phyloP scores from a whole-genome alignment of 352 stramenopile species.

The Hyaloperonospora arabidopsidis region DNA sequence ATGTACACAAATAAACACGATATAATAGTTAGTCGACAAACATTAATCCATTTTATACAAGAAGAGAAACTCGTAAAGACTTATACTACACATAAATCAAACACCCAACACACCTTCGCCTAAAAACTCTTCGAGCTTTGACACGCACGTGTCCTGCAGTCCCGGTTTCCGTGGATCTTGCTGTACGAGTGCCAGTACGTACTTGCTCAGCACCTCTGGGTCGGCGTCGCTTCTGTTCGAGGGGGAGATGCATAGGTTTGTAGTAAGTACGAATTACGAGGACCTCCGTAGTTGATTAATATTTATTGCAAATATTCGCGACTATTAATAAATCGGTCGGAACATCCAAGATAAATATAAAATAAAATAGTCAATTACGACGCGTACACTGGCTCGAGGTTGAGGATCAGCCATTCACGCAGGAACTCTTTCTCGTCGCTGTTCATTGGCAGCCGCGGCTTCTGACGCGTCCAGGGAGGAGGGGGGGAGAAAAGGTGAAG shows the following conservation, averaged over 20 bases:
- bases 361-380: no score
- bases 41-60: no score
- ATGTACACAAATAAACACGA: background rate
- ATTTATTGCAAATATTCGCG: no score
- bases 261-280: no score
- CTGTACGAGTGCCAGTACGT: constrained; percentile 79
- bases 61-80: no score
- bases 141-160: constrained; percentile 57
- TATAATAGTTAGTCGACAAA: background rate
- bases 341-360: no score
- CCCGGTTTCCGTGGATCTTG: constrained; percentile 69
- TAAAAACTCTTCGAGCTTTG: constrained; percentile 82
- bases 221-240: constrained; percentile 69
- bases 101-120: constrained; percentile 55
- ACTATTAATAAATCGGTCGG: no score
- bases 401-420: constrained; percentile 81
- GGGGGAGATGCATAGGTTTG: no score
- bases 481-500: constrained; percentile 3
- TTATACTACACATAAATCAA: no score
- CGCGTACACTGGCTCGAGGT: constrained; percentile 75
- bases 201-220: constrained; percentile 82
- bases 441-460: constrained; percentile 42
- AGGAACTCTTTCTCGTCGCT: constrained; percentile 69
- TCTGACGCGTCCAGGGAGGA: constrained; percentile 3
- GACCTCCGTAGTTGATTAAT: no score